A percentile compares a stretch with the other conserved stretches of the same genome.
These are phyloP conservation scores for Helminthosporium solani DNA, from an alignment of 2,329 filamentous ascomycete species.

Conservation along the genomic window DNA sequence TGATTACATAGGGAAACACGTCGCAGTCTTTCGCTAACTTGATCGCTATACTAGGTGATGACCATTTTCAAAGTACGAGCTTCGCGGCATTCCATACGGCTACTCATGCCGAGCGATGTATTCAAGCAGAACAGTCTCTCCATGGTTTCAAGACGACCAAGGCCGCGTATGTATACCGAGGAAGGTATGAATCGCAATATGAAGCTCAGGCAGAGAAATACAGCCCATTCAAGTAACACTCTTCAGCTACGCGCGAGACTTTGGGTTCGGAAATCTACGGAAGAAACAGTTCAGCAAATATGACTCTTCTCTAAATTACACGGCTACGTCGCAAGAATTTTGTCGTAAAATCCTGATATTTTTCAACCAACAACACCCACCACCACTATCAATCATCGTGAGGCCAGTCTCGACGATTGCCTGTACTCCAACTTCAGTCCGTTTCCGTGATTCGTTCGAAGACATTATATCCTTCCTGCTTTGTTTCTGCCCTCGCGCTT, in stretches of 20 bases:
- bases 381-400: constrained; percentile 10
- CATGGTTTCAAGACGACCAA: constrained; percentile 7
- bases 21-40: too few species aligned
- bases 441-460: background rate
- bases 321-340: background rate
- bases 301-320: background rate
- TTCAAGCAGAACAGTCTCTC: constrained; percentile 4
- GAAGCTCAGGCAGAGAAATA: background rate
- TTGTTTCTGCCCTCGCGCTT: too few species aligned
- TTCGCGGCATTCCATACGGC: background rate
- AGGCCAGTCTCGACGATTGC: constrained; percentile 21
- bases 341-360: background rate
- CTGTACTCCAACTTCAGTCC: background rate
- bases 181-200: background rate
- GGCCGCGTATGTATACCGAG: background rate
- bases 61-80: background rate
- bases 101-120: background rate
- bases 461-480: constrained; percentile 1
- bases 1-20: too few species aligned
- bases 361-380: constrained; percentile 1
- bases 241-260: too few species aligned
- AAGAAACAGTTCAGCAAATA: constrained; percentile 4
- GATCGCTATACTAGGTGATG: too few species aligned
- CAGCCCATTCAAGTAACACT: constrained; percentile 2
- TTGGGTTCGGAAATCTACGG: too few species aligned